Conservation (phyloP, 2,329 filamentous ascomycete genomes). For the Stachybotrys chartarum region DNA sequence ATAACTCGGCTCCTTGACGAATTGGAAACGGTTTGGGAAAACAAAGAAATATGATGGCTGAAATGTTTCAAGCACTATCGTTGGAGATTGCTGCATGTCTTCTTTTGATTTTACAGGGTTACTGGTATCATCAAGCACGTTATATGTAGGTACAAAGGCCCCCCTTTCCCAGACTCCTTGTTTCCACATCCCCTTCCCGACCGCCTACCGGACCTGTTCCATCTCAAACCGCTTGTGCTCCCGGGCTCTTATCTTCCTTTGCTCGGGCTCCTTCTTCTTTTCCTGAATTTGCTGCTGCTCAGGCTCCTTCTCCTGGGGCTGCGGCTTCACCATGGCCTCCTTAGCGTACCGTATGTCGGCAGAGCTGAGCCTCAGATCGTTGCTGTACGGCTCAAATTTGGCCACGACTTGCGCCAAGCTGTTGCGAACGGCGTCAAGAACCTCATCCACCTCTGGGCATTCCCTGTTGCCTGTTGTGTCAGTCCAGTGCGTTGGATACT, state of each 20-base stretch:
- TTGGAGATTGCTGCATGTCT: too few species aligned
- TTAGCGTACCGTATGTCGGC: slow-evolving; percentile 68
- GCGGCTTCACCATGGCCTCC: slow-evolving; percentile 44
- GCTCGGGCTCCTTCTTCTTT: slow-evolving; percentile 10
- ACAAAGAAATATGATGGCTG: neutral
- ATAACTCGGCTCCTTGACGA: neutral
- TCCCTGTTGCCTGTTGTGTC: slow-evolving; percentile 55
- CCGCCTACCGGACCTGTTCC: slow-evolving; percentile 13
- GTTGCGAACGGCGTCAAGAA: slow-evolving; percentile 57
- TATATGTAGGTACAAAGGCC: neutral
- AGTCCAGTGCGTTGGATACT: slow-evolving; percentile 66
- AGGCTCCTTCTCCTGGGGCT: slow-evolving; percentile 16
- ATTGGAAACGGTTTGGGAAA: neutral
- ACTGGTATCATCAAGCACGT: neutral
- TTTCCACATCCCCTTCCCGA: slow-evolving; percentile 2
- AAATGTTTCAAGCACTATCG: neutral
- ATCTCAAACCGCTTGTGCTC: slow-evolving; percentile 16
- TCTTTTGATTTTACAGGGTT: neutral
- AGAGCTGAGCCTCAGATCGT: slow-evolving; percentile 60
- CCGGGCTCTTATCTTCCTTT: slow-evolving; percentile 5
- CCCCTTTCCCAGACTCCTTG: slow-evolving; percentile 2
- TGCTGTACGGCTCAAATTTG: slow-evolving; percentile 68
- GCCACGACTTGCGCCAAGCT: slow-evolving; percentile 59
- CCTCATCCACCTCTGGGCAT: slow-evolving; percentile 61
- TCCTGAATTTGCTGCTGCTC: slow-evolving; percentile 21